These are phyloP conservation scores for Termitomyces sp. DNA, from an alignment of 768 basidiomycete genomes.

Conservation along the genomic window DNA sequence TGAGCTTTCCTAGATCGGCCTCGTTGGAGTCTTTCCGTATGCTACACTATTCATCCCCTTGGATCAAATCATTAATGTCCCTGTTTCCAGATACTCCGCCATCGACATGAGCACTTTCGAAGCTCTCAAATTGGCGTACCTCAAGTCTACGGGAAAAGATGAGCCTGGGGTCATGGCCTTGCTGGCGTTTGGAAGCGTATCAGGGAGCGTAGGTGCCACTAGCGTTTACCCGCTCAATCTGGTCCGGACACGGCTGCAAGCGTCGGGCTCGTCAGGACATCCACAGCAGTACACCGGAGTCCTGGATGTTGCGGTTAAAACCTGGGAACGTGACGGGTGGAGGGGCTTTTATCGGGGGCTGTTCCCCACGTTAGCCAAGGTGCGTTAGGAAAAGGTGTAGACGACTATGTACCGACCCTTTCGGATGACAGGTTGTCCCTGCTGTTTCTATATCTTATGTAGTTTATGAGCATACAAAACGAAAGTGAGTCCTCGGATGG, in stretches of 20 bases:
- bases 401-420: not conserved
- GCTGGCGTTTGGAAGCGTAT: slow-evolving; percentile 88
- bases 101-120: slow-evolving; percentile 99
- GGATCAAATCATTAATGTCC: not conserved
- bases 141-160: slow-evolving; percentile 80
- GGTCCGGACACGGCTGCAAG: slow-evolving; percentile 92
- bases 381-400: slow-evolving; percentile 22
- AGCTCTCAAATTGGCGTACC: slow-evolving; percentile 88
- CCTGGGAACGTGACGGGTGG: slow-evolving; percentile 85
- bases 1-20: slow-evolving; percentile 64
- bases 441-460: slow-evolving; percentile 97
- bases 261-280: slow-evolving; percentile 93
- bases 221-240: slow-evolving; percentile 92
- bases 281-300: slow-evolving; percentile 90
- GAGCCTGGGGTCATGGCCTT: slow-evolving; percentile 88
- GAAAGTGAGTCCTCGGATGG: slow-evolving; percentile 47
- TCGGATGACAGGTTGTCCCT: slow-evolving; percentile 71
- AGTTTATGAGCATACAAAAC: slow-evolving; percentile 86
- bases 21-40: slow-evolving; percentile 95
- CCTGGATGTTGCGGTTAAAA: slow-evolving; percentile 77
- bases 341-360: slow-evolving; percentile 92
- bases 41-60: slow-evolving; percentile 22
- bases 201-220: slow-evolving; percentile 90
- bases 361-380: slow-evolving; percentile 91
- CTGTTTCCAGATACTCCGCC: slow-evolving; percentile 65